Evolutionary conservation across 495 filamentous ascomycete genomes (phyloP), one percentile per base, ranked within the genome.

Genomic region (Penicillium samsonianum): DNA sequence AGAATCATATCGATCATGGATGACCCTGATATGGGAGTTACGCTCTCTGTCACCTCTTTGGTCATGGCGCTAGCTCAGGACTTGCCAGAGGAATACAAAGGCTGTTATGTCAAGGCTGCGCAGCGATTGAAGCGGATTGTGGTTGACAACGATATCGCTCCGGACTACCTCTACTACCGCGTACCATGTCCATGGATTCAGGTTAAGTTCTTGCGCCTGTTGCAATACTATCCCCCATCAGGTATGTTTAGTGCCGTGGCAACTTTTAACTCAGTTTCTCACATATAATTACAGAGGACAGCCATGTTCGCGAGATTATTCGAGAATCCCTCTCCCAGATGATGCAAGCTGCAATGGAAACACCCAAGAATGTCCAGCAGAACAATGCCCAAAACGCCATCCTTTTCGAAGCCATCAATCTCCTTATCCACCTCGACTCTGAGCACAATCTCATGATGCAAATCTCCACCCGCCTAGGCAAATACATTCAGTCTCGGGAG

Each of bases 341-440:
- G 16, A 82, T 99, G 67, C 88, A 97, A 65, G 74, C 87, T 33
- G 94, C 94, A 2, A 84, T 96, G 79, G 91, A 96, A 61, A 90
- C 90, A 65, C 93, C 90, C 12, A 99, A 98, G 76, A 98, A 99
- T 62, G 95, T 98, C 16, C 95, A 99, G 74, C 94, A 99, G 69
- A 99, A 99, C 69, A 99, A 99, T 73, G 95, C 95, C 1, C 95
- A 98, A 65, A 98, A 99, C 64, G 95, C 95, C 1, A 90, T 99
- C 25, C 82, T 99, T 1, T 99, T 99, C 61, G 95, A 99, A 78
- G 95, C 92, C 46, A 98, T 99, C 72, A 97, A 98, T 67, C 86
- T 99, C 50, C 92, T 96, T 57, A 99, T 99, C 53, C 95, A 98
- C 61, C 85, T 99, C n/a, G 95, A 98, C 62, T 96, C 93, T 5